These are phyloP conservation scores for Seiridium cupressi DNA, from an alignment of 2,329 filamentous ascomycete species.

Conservation along the genomic window DNA sequence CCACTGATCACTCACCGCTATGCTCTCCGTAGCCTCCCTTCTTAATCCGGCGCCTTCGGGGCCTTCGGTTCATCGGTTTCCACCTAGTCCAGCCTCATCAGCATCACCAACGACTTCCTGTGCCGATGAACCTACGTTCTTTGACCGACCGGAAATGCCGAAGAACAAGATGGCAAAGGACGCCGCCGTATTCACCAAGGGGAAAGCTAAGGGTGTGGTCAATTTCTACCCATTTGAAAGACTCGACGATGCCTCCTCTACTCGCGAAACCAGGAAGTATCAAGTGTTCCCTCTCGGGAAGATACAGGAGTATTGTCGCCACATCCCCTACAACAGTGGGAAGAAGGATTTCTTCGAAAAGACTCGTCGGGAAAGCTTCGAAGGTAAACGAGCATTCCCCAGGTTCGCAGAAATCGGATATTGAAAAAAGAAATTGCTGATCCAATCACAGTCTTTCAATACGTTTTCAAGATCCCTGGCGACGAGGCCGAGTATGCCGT, in stretches of 20 bases:
- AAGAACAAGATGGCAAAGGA: conserved; percentile 66
- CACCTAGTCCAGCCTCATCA: conserved; percentile 37
- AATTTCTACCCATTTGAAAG: conserved; percentile 74
- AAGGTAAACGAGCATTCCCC: conserved; percentile 57
- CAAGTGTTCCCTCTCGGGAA: conserved; percentile 63
- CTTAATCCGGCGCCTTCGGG: conserved; percentile 59
- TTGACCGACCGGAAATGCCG: conserved; percentile 26
- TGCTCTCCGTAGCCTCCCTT: conserved; percentile 65
- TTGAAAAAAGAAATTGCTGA: conserved; percentile 10
- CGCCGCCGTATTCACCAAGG: conserved; percentile 59
- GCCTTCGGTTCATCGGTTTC: conserved; percentile 38
- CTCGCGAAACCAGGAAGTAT: conserved; percentile 60
- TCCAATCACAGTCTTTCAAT: conserved; percentile 68
- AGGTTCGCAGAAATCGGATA: too few species aligned
- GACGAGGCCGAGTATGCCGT: conserved; percentile 69
- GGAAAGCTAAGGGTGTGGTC: conserved; percentile 62
- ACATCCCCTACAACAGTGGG: conserved; percentile 92
- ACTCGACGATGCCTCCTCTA: conserved; percentile 53
- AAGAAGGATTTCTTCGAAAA: conserved; percentile 87
- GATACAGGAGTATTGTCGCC: conserved; percentile 62
- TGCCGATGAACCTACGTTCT: conserved; percentile 28
- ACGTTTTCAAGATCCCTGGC: conserved; percentile 71
- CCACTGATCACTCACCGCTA: conserved; percentile 36
- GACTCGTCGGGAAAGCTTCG: conserved; percentile 84
- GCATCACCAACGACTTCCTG: conserved; percentile 31